phyloP scores from a whole-genome alignment of 768 basidiomycete species.

The Vararia minispora region DNA sequence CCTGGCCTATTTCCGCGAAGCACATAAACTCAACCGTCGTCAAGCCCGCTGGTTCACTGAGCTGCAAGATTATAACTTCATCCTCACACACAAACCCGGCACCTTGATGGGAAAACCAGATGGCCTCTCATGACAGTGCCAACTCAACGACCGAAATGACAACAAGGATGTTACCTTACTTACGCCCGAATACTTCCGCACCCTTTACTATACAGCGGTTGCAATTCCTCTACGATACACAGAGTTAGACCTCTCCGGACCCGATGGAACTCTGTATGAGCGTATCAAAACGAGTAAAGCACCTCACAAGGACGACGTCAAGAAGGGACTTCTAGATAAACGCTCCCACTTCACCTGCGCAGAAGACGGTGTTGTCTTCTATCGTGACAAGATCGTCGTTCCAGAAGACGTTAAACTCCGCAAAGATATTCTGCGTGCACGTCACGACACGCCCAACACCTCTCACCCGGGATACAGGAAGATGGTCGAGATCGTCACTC shows the following conservation, averaged over 20 bases:
- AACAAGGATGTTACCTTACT: too few relatives aligned
- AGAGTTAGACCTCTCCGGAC: too few relatives aligned
- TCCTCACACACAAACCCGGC: slow-evolving; percentile 22
- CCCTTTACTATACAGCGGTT: too few relatives aligned
- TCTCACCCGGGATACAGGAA: slow-evolving; percentile 9
- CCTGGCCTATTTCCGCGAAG: slow-evolving; percentile 30
- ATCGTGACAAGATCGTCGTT: background rate
- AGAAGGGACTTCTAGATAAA: too few relatives aligned
- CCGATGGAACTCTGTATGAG: too few relatives aligned
- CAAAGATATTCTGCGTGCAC: background rate
- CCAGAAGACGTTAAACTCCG: background rate
- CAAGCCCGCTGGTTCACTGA: slow-evolving; percentile 32
- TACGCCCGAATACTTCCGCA: too few relatives aligned
- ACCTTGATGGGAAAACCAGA: slow-evolving; percentile 10
- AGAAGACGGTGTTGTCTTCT: background rate
- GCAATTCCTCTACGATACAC: too few relatives aligned
- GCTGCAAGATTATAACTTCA: slow-evolving; percentile 26
- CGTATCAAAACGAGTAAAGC: too few relatives aligned
- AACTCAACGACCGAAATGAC: too few relatives aligned
- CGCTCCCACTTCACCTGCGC: too few relatives aligned
- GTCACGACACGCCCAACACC: background rate
- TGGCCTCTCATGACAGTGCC: slow-evolving; percentile 15
- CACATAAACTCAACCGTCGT: slow-evolving; percentile 26
- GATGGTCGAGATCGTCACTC: slow-evolving; percentile 11
- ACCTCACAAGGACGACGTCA: too few relatives aligned